Base-by-base conservation (phyloP, 2,329 filamentous ascomycete genomes). In the Stagonosporopsis vannaccii region DNA sequence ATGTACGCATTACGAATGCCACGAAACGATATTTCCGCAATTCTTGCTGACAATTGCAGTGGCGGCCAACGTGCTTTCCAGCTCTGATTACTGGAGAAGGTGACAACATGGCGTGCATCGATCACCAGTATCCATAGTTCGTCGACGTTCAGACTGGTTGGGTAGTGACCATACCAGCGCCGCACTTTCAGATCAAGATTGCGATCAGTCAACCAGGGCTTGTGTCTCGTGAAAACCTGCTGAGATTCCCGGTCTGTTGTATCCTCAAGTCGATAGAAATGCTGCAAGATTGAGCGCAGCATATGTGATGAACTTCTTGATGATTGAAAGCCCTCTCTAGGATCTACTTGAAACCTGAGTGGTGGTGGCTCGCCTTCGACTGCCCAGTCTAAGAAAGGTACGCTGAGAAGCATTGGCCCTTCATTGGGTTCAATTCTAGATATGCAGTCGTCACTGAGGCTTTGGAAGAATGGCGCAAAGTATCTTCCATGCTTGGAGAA, bases 61-160 rank as follows among this genome's bases (percentile, higher is more conserved):
- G 78, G 76, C 6, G 77, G 77, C 76, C 75, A 80, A 0, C 74
- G 66, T 9, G 75, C 73, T 52, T 79, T 80, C 77, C 77, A 80
- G 1, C 73, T 78, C 55, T 78, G 77, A 45, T 79, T 79, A 43
- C 71, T 76, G 0, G 76, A 77, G 47, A 79, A 78, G 0, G 77
- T 79, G 12, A 79, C 76, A 22, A 79, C 68, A 51, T 79, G 77
- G 23, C 75, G 66, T 4, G 69, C 55, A 62, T 79, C 77, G 3
- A 79, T 61, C 0, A 75, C 75, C 4, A 79, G 65, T 17, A 79
- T 73, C 77, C 77, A 79, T 3, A 79, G 58, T 53, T 79, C 77
- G 58, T 79, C 77, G 2, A 79, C 77, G 45, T 79, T 78, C 11
- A 79, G 65, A 9, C 69, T 68, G 6, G 72, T 74, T 6, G 77